Evolutionary conservation across 805 yeast genomes (phyloP), one percentile per base, ranked within the genome.

Genomic region (Yamadazyma olivae): DNA sequence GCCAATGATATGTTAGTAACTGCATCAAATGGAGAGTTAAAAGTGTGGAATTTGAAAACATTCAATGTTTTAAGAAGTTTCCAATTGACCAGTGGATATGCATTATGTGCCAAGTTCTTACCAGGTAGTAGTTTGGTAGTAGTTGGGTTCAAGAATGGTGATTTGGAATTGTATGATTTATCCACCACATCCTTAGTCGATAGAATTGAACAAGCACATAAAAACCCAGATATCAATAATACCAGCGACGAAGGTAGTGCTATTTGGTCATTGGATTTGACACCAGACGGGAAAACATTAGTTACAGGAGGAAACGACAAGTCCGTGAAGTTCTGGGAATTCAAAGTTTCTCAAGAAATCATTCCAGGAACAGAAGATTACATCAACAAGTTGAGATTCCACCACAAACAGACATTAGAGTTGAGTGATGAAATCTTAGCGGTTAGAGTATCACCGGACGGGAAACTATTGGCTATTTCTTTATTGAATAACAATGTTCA

Each of bases 231-330:
- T 3, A 33, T 33, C 12, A 35, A 27, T 10, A 81, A 79, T 19
- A 18, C 35, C n/a, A 63, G 53, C 12, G 66, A 57, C n/a, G 57
- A 55, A 22, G 66, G 67, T 5, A 47, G 64, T 15, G 86, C 96
- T 1, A 76, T 93, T 33, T 93, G 97, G 97, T 81, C 95, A 1
- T 67, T 93, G 48, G 96, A 91, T 56, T 56, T 93, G 22, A 77
- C 91, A 2, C 75, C 83, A 10, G 95, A 91, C 59, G 99, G 98
- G 12, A 82, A 78, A 48, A 71, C 82, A 1, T 66, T 93, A 32
- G 80, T 90, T 0, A 85, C 97, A 3, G 99, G 97, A 7, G 91
- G 97, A 22, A 95, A 95, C 26, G 99, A 93, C 59, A 90, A 90
- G 55, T 64, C 77, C 3, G 83, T 91, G 27, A 88, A 87, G 55